Evolutionary conservation across 139 green algal species (phyloP), one percentile per base, ranked within the genome.

Genomic region (Chlamydomonas asymmetrica): DNA sequence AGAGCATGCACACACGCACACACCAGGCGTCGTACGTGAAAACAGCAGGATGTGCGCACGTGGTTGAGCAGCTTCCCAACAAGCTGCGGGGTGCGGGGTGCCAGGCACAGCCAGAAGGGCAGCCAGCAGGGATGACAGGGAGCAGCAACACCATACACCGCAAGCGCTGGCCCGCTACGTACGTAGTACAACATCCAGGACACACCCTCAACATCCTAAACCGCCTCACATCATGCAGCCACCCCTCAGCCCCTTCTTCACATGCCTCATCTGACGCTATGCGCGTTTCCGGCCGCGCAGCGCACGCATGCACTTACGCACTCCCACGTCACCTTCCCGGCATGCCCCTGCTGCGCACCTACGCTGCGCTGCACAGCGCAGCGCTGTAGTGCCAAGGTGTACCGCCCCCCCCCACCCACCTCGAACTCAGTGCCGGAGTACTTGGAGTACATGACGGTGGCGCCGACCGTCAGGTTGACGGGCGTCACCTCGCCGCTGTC

Each of bases 401-500:
- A 16, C 56, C 54, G 52, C 31, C 20, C 7, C 35, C 20, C 31
- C 37, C 2, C 2, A 29, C 67, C 37, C 84, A 89, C 91, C 80
- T 94, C 84, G 67, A 97, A 97, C 78, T 97, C 92, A 23, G 87
- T 89, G 38, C 93, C 93, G 67, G 82, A 90, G 88, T 93, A 97
- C 77, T 94, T 94, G 63, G 63, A 84, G 87, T 98, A 98, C 68
- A 98, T 87, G 32, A 98, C 93, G 31, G 84, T 94, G 75, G 84
- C 82, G 37, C 93, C 93, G 25, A 89, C 88, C 1, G 70, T 60
- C 34, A 96, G 77, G 65, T 88, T 90, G 35, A 85, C 78, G 78
- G 80, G 83, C 2, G 87, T 75, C 38, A 82, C 54, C 48, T 71
- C 25, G 37, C 91, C 84, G 43, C 84, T 90, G 40, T 92, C 89